These are phyloP conservation scores for Tricholoma sp. DNA, from an alignment of 768 basidiomycete species.

Conservation along the genomic window DNA sequence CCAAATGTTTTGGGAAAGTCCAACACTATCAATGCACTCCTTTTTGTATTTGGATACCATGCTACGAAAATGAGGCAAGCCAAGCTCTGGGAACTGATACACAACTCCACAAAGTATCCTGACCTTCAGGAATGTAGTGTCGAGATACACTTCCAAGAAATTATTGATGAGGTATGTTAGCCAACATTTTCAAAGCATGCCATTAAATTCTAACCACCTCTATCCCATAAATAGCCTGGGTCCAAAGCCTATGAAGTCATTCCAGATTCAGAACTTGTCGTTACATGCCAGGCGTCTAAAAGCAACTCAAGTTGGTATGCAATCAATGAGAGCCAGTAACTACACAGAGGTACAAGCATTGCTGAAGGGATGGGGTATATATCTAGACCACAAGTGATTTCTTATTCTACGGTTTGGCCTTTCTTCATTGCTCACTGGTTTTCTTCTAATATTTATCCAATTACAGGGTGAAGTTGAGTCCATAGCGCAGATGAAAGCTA, in stretches of 20 bases:
- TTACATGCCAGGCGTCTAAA: conserved; percentile 83
- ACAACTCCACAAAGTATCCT: no score
- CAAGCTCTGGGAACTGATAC: no score
- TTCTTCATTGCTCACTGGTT: background rate
- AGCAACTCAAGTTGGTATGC: conserved; percentile 89
- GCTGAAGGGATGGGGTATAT: conserved; percentile 90
- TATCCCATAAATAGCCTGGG: conserved; percentile 77
- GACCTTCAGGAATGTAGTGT: no score
- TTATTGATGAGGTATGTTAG: conserved; percentile 76
- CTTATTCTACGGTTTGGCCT: conserved; percentile 76
- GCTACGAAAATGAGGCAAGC: no score
- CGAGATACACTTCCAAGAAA: no score
- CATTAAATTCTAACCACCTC: background rate
- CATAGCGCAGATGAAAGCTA: no score
- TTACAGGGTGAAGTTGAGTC: conserved; percentile 81
- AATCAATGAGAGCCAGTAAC: no score
- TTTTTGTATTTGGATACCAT: no score
- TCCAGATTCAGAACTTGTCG: conserved; percentile 76
- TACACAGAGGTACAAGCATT: conserved; percentile 87
- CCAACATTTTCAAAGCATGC: conserved; percentile 1
- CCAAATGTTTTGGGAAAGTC: no score
- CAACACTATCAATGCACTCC: no score
- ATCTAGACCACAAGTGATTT: conserved; percentile 97
- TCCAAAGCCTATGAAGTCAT: conserved; percentile 82
- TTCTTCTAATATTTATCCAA: conserved; percentile 2